Evolutionary conservation across 495 filamentous ascomycete genomes (phyloP), one percentile per base, ranked within the genome.

Genomic region (Rostrohypoxylon terebratum): DNA sequence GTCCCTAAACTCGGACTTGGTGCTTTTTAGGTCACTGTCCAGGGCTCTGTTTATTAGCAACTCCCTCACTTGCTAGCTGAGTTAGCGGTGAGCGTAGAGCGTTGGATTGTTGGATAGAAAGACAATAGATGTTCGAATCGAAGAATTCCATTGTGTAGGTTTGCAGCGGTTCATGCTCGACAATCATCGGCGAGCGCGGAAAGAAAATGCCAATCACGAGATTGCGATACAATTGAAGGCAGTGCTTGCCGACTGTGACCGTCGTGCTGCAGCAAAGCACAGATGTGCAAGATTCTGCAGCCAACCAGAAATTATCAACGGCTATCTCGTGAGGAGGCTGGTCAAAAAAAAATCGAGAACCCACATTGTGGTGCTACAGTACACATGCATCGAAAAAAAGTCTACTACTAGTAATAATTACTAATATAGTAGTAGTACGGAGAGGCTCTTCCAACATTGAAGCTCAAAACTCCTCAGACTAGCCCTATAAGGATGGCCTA

Each of bases 291-390:
- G 45, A 51, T 58, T 40, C 57, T 66, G 71, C 59, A 71, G 54
- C 67, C 67, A 67, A 67, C 67, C 72, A 60, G 28, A 63, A 59
- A 55, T 18, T 18, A 59, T 25, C 57, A 59, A 69, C 60, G 36
- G 16, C 66, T 51, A 66, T 68, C 61, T 73, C 59, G 61, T 23
- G 64, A 68, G 66, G 60, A 70, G 71, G 65, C 50, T 67, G 66
- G 71, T 58, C 8, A 59, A 51, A 16, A 59, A n/a, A 36, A 45
- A 59, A 38, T 70, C 28, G n/a, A 60, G 13, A 57, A 34, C 34
- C 33, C 28, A 28, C 28, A 28, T 28, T 28, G 6, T 28, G 28
- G 28, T 28, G 28, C 28, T 21, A 31, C 55, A 10, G 34, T 38
- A 44, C 10, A 23, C 36, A 34, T 40, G 10, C 6, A 45, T 45